phyloP scores from a whole-genome alignment of 2,329 filamentous ascomycete species.

The Pestalotiopsis sp. region DNA sequence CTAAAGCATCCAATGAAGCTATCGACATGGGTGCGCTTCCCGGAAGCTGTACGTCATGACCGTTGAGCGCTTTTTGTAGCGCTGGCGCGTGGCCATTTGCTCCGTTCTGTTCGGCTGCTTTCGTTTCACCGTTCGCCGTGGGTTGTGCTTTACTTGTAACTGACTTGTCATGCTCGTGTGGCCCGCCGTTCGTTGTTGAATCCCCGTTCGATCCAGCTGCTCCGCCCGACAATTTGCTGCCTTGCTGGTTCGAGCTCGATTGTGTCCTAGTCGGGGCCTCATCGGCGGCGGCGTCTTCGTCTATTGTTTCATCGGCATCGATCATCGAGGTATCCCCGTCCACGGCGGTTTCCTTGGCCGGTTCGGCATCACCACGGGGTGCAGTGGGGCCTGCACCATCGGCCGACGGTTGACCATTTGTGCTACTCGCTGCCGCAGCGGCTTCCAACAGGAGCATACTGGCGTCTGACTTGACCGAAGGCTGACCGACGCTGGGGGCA shows the following conservation, averaged over 20 bases:
- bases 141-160: neutral
- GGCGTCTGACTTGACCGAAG: slow-evolving; percentile 23
- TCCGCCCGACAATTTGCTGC: neutral
- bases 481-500: slow-evolving; percentile 17
- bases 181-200: neutral
- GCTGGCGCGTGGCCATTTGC: neutral
- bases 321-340: slow-evolving; percentile 29
- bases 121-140: neutral
- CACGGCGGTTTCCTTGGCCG: slow-evolving; percentile 14
- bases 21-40: slow-evolving; percentile 25
- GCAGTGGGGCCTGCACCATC: slow-evolving; percentile 22
- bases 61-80: slow-evolving; percentile 15
- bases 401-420: slow-evolving; percentile 19
- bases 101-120: slow-evolving; percentile 3
- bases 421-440: slow-evolving; percentile 17
- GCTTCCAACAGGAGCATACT: slow-evolving; percentile 22
- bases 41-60: slow-evolving; percentile 18
- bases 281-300: slow-evolving; percentile 20
- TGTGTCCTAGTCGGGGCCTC: slow-evolving; percentile 15
- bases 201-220: neutral
- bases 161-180: neutral
- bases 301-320: slow-evolving; percentile 25
- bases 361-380: slow-evolving; percentile 13
- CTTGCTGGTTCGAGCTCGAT: neutral
- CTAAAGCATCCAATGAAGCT: slow-evolving; percentile 42